phyloP scores from a whole-genome alignment of 192 early-diverging fungal genomes.

The Backusella mclennaniae region DNA sequence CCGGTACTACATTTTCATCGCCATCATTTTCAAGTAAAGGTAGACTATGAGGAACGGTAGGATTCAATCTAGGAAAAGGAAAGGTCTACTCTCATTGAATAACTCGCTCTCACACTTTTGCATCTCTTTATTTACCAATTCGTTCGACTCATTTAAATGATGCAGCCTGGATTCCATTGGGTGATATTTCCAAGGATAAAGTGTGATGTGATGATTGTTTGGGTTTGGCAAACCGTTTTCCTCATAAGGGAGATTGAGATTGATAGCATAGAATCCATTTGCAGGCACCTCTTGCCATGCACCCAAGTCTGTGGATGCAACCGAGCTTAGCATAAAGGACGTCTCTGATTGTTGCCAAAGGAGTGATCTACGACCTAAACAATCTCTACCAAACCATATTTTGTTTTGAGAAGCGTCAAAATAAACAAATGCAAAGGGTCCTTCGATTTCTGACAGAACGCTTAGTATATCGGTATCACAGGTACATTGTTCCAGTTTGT shows the following conservation, averaged over 20 bases:
- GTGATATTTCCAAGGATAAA: constrained; percentile 4
- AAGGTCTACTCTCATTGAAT: constrained; percentile 24
- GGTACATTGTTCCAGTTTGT: constrained; percentile 18
- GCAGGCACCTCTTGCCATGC: constrained; percentile 77
- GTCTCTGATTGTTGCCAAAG: constrained; percentile 51
- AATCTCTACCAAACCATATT: constrained; percentile 87
- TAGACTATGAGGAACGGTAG: constrained; percentile 26
- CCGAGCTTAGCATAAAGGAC: constrained; percentile 48
- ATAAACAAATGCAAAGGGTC: constrained; percentile 82
- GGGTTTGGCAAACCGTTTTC: not conserved
- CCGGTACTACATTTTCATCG: constrained; percentile 19
- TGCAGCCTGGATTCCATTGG: not conserved
- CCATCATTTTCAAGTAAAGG: constrained; percentile 23
- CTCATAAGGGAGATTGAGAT: constrained; percentile 39
- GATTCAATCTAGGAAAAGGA: constrained; percentile 49
- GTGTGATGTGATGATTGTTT: not conserved
- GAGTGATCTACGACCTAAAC: constrained; percentile 80
- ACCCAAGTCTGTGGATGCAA: constrained; percentile 15
- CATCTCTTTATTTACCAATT: not conserved
- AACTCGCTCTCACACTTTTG: not conserved
- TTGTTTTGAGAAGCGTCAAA: constrained; percentile 31
- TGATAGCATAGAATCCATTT: constrained; percentile 70
- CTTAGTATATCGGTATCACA: constrained; percentile 35
- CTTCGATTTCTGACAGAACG: constrained; percentile 59
- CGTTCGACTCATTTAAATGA: not conserved